Evolutionary conservation across 2,329 filamentous ascomycete genomes (phyloP), one percentile per base, ranked within the genome.

Genomic region (Neofusicoccum cordaticola): DNA sequence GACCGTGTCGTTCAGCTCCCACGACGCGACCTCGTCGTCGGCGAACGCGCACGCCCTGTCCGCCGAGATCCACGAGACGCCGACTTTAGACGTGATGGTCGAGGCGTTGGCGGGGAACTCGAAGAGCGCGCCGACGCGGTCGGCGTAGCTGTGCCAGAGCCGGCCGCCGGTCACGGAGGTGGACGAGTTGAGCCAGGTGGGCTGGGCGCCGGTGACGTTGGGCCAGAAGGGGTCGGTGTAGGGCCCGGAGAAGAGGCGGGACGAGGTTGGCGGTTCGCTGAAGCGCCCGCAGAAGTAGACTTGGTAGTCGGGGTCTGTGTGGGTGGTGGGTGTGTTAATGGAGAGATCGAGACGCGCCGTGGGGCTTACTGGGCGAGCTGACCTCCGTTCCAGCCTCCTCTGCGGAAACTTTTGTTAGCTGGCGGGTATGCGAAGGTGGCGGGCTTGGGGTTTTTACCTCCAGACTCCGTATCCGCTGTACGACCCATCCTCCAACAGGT

Each of bases 121-220:
- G 65, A 85, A 86, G 0, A 85, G 68, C 0, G 82, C 83, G 0
- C 83, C 83, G 1, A 85, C 75, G 9, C 83, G 81, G 66, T 85
- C 76, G 12, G 60, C 45, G 60, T 42, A 52, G 22, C 37, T 39
- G 47, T 62, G 52, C 9, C 60, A 34, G 2, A 17, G n/a, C 7
- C 44, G 15, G 37, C 60, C 60, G 17, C 60, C 60, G 5, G 60
- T 35, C 11, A 52, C 15, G 17, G 47, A 42, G 2, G 47, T 19
- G 8, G 60, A 62, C 2, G 22, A 22, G 42, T 67, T 79, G 68
- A 77, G 69, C 13, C 72, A 74, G 41, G 65, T 69, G 22, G 68
- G 71, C 17, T 66, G 70, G 39, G 65, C 67, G 65, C 69, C 67
- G 50, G 69, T 62, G 41, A 19, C 22, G 35, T 62, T 62, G 34